Base-by-base conservation (phyloP, 805 yeast species). In the Monosporozyma siamensis region DNA sequence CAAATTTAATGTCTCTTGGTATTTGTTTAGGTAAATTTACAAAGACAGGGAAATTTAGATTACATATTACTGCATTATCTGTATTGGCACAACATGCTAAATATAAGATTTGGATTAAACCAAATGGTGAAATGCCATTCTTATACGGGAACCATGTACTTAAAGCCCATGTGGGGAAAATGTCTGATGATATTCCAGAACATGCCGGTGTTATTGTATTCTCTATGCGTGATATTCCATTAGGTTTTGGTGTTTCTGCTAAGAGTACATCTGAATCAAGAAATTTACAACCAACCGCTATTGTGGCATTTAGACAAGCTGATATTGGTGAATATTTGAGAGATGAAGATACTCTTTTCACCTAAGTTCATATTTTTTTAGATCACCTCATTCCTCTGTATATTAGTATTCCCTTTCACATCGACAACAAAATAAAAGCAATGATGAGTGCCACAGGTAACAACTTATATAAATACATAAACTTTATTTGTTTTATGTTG, bases 71-170 rank as follows among this genome's bases (percentile, higher is more conserved):
- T n/a, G 74, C 96, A 3, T 72, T 92, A 49, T 80, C 84, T 38
- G 75, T 85, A 48, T 67, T 92, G 44, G 82, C 95, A 2, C 82
- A 85, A 54, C 80, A 82, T 60, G 97, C 98, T 39, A 85, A 84
- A 63, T 88, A 81, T 68, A 92, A 90, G 67, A 71, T 92, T 32
- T 92, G 98, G 98, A 86, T 92, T 65, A 92, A 92, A 64, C 80
- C 78, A 40, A 92, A 92, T 59, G 98, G 98, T 55, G 98, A 92
- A 66, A 92, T 92, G 98, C 97, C 98, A 11, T 92, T 82, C 61
- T 67, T 92, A 50, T 92, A 92, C 55, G 98, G 98, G 29, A 92
- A 92, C 68, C 95, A 92, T 63, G 90, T 90, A 22, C 71, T 92
- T 53, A 92, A 92, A 62, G 98, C 98, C 4, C 98, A 92, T 61